Evolutionary conservation across 177 flowering plant genomes (phyloP), one percentile per base, ranked within the genome.

Genomic region (Vitis hybrid): DNA sequence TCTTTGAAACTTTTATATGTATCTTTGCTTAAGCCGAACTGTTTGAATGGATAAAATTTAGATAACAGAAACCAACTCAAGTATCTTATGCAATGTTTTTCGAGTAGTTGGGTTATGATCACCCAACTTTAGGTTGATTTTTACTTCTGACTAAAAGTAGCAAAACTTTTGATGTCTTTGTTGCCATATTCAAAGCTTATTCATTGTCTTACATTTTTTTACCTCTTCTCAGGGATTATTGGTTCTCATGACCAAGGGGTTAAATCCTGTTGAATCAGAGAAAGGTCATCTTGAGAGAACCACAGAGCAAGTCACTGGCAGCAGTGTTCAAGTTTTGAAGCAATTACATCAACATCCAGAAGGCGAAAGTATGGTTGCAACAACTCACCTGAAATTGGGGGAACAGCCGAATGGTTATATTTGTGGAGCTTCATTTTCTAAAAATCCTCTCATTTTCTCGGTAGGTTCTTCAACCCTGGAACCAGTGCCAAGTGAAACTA

Each of bases 111-210:
- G 29, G 19, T 21, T 66, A 29, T n/a, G 10, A 7, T 55, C 5
- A 3, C 60, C n/a, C 2, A 55, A 15, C 9, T 39, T 55, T 33
- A 55, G 26, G 52, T 15, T 15, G 31, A n/a, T 31, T 56, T 26
- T 56, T 55, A 12, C 39, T n/a, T 15, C 57, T 53, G 8, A 12
- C 12, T 16, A 15, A 53, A 53, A 15, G 15, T 14, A 13, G 8
- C 16, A 13, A 53, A 15, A 1, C 15, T 53, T 53, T 15, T 3
- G 29, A 15, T 15, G n/a, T 14, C 16, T 31, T 15, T 33, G 31
- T 18, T 64, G 50, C 29, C 7, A 55, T 62, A 64, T 65, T 60
- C 74, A 71, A 69, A 48, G 53, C 6, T 57, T 69, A 14, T n/a
- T 1, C 5, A 22, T 33, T 10, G 31, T 50, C 16, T 21, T 49